phyloP scores from a whole-genome alignment of 257 asterid species.

The Solanum appendiculatum region DNA sequence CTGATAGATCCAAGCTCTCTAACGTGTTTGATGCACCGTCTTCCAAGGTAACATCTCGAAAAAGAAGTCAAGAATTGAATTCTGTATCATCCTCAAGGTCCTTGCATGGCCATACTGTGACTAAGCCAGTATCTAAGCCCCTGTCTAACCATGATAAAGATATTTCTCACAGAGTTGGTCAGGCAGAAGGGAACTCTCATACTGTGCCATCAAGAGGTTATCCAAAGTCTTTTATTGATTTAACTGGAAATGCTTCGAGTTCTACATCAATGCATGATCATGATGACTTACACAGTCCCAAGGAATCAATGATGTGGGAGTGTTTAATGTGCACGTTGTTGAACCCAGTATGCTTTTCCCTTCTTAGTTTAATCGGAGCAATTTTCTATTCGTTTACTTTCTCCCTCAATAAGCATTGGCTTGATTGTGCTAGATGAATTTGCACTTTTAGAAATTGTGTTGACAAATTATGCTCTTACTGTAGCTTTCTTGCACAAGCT shows the following conservation, averaged over 20 bases:
- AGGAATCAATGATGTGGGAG: constrained; percentile 41
- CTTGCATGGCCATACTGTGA: constrained; percentile 10
- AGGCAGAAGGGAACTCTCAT: neutral
- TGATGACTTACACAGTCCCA: constrained; percentile 4
- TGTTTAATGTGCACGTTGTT: constrained; percentile 74
- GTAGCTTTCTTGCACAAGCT: neutral
- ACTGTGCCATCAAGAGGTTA: constrained; percentile 3
- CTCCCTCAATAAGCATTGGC: neutral
- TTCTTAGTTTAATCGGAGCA: neutral
- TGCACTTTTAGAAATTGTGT: neutral
- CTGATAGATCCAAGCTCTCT: constrained; percentile 16
- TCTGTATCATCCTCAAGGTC: constrained; percentile 15
- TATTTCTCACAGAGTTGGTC: constrained; percentile 11
- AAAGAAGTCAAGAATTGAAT: constrained; percentile 42
- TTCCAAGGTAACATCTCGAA: constrained; percentile 27
- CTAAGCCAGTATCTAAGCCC: constrained; percentile 16
- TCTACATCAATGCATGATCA: constrained; percentile 17
- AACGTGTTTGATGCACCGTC: constrained; percentile 9
- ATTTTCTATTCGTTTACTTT: neutral
- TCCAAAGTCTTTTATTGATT: constrained; percentile 6
- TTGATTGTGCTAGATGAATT: neutral
- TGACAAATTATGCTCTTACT: neutral
- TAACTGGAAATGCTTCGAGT: constrained; percentile 23
- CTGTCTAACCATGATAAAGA: constrained; percentile 1
- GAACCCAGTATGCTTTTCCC: constrained; percentile 55